Evolutionary conservation across 1,284 basidiomycete genomes (phyloP).

Genomic region (Omphalotus olearius): DNA sequence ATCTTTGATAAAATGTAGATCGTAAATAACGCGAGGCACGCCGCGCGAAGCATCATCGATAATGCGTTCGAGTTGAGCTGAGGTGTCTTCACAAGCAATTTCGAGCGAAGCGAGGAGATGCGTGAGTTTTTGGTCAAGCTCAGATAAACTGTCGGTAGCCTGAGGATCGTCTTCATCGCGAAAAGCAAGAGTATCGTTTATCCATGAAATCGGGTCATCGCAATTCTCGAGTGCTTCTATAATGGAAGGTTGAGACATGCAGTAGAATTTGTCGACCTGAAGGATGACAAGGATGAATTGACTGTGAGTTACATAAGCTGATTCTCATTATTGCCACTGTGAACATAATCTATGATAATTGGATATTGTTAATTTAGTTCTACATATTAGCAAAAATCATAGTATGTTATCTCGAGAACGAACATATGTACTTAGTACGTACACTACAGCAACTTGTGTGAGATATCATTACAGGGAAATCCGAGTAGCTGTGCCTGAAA

Average conservation of each 20-base stretch:
- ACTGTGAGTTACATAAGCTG: neutral
- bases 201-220: conserved; percentile 58
- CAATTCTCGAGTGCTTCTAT: conserved; percentile 29
- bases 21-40: conserved; percentile 86
- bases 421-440: no score
- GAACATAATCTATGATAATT: no score
- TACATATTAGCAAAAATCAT: no score
- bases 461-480: no score
- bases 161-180: conserved; percentile 26
- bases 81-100: conserved; percentile 83
- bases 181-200: conserved; percentile 51
- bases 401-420: no score
- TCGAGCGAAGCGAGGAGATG: conserved; percentile 75
- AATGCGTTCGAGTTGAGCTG: conserved; percentile 75
- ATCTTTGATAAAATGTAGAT: conserved; percentile 94
- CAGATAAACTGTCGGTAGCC: conserved; percentile 42
- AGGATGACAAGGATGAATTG: no score
- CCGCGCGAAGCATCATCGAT: conserved; percentile 88
- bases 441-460: no score
- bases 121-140: conserved; percentile 71
- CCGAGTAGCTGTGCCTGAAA: neutral
- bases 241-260: conserved; percentile 9
- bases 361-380: no score
- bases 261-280: neutral
- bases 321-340: no score